phyloP scores from a whole-genome alignment of 108 stramenopile species.

The Cyclostephanos tholiformis region DNA sequence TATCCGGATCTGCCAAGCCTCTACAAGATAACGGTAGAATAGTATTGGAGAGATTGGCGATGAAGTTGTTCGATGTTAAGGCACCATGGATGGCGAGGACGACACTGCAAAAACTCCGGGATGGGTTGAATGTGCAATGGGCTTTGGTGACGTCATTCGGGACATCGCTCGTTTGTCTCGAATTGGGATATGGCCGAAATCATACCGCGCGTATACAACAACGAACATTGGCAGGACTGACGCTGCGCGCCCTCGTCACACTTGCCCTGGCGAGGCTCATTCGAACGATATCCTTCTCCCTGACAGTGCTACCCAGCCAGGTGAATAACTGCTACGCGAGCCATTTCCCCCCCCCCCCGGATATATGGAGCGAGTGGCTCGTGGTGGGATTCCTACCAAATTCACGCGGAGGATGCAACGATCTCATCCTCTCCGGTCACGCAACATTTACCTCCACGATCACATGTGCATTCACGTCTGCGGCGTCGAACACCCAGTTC shows the following conservation, averaged over 20 bases:
- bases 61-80: conserved; percentile 40
- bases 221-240: conserved; percentile 61
- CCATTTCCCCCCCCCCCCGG: conserved; percentile 73
- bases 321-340: conserved; percentile 60
- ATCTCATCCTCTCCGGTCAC: conserved; percentile 85
- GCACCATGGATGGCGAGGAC: conserved; percentile 42
- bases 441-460: conserved; percentile 77
- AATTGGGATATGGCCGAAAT: conserved; percentile 42
- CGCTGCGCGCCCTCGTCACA: conserved; percentile 59
- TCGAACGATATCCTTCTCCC: conserved; percentile 69
- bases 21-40: conserved; percentile 83
- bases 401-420: conserved; percentile 81
- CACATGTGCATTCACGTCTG: conserved; percentile 64
- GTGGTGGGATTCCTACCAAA: conserved; percentile 67
- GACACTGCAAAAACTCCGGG: conserved; percentile 58
- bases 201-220: conserved; percentile 5
- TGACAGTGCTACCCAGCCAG: conserved; percentile 80
- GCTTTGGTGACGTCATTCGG: conserved; percentile 69
- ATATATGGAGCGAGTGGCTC: conserved; percentile 70
- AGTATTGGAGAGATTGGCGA: conserved; percentile 50
- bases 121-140: conserved; percentile 76
- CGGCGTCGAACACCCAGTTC: conserved; percentile 56
- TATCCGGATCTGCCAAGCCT: conserved; percentile 51
- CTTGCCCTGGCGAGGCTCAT: conserved; percentile 62
- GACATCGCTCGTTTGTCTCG: conserved; percentile 60